Percentiles rank a stretch among this genome's conserved stretches.
These are phyloP conservation scores for Ceratobasidium sp. DNA, from an alignment of 1,284 basidiomycete species.

Conservation along the genomic window DNA sequence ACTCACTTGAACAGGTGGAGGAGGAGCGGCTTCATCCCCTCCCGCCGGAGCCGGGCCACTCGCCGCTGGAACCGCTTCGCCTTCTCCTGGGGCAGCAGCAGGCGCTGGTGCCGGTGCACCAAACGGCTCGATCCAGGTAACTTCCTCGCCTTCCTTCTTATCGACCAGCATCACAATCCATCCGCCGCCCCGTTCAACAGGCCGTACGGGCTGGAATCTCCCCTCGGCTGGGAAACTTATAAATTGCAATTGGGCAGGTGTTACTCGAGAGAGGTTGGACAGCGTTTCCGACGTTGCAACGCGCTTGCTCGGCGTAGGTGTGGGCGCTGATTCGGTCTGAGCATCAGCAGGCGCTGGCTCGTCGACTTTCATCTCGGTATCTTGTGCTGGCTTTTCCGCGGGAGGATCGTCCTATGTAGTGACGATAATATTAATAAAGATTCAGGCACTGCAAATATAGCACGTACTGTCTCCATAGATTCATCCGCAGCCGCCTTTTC, in stretches of 20 bases:
- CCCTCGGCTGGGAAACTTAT: conserved; percentile 84
- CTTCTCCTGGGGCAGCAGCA: conserved; percentile 45
- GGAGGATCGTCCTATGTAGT: conserved; percentile 61
- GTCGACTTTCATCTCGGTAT: conserved; percentile 80
- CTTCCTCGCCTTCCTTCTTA: conserved; percentile 54
- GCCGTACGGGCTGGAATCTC: conserved; percentile 91
- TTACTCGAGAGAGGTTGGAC: conserved; percentile 93
- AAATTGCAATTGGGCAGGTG: conserved; percentile 88
- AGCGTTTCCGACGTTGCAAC: conserved; percentile 85
- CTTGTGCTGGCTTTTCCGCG: conserved; percentile 68
- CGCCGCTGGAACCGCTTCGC: neutral
- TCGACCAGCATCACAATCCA: conserved; percentile 62
- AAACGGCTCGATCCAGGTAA: conserved; percentile 59
- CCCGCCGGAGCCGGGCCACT: neutral
- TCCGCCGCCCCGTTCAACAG: conserved; percentile 69
- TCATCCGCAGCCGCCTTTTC: conserved; percentile 85
- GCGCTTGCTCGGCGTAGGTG: conserved; percentile 61
- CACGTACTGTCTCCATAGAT: conserved; percentile 82
- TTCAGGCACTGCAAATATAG: neutral
- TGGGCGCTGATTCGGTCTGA: conserved; percentile 60
- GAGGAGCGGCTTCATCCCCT: conserved; percentile 27
- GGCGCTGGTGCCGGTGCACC: conserved; percentile 52
- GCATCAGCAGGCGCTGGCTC: conserved; percentile 62
- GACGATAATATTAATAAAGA: conserved; percentile 9
- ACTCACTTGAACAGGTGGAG: conserved; percentile 42